phyloP scores from a whole-genome alignment of 2,329 filamentous ascomycete genomes.

The Cephalotrichum gorgonifer region DNA sequence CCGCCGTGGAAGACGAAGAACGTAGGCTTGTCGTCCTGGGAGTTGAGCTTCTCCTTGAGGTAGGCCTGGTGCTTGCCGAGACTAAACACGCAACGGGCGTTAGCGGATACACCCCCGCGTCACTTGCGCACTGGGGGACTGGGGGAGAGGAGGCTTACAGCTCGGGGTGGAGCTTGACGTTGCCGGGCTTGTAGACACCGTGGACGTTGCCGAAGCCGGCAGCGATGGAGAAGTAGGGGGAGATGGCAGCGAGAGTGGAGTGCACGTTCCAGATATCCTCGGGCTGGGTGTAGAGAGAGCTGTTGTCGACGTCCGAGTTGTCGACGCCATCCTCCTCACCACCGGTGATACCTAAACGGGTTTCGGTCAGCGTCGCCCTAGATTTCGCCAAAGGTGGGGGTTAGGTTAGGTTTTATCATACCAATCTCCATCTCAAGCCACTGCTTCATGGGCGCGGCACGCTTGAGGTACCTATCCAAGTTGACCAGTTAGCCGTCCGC shows the following conservation, averaged over 20 bases:
- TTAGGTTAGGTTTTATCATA: too few relatives aligned
- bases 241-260: conserved; percentile 75
- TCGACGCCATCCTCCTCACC: conserved; percentile 98
- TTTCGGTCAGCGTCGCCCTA: conserved; percentile 19
- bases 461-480: conserved; percentile 61
- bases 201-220: conserved; percentile 98
- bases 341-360: conserved; percentile 60
- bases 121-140: too few relatives aligned
- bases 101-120: background rate
- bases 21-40: conserved; percentile 77
- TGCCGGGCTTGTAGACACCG: conserved; percentile 46
- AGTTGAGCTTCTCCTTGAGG: conserved; percentile 69
- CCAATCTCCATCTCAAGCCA: conserved; percentile 91
- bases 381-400: background rate
- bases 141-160: conserved; percentile 29
- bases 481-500: background rate
- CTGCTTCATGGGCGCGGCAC: conserved; percentile 92
- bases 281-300: conserved; percentile 68
- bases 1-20: conserved; percentile 99
- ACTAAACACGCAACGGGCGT: background rate
- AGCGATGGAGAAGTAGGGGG: conserved; percentile 94
- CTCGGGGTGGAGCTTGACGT: conserved; percentile 93
- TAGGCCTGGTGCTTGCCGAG: conserved; percentile 93
- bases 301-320: conserved; percentile 81
- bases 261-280: conserved; percentile 92